Evolutionary conservation across 768 basidiomycete genomes (phyloP).

Genomic region (Panellus pusillus): DNA sequence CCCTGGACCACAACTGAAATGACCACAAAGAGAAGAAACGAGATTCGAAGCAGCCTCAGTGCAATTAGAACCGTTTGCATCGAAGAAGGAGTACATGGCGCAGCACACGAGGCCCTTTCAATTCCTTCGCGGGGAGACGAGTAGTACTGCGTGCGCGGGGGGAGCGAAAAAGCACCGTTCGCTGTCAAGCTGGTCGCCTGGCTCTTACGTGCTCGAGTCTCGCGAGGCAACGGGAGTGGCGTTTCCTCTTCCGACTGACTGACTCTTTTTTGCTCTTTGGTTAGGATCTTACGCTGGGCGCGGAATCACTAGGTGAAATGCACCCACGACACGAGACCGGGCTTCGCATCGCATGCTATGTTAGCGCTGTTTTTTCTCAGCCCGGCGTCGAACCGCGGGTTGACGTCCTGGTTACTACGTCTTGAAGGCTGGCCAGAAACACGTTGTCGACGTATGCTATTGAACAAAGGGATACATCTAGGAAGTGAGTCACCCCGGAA

Average conservation of each 20-base stretch:
- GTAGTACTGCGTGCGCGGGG: not conserved
- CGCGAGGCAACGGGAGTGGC: not conserved
- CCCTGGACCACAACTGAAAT: conserved; percentile 2
- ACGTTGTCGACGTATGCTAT: conserved; percentile 2
- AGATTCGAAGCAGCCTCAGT: not conserved
- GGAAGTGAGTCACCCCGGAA: not conserved
- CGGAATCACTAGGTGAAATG: conserved; percentile 5
- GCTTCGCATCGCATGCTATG: not conserved
- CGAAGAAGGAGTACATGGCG: not conserved
- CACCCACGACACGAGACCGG: not conserved
- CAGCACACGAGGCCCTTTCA: conserved; percentile 6
- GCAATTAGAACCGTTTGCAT: conserved; percentile 16
- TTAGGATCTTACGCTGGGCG: conserved; percentile 11
- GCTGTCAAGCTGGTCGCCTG: conserved; percentile 8
- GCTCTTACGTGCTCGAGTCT: not conserved
- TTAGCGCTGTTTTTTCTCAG: conserved; percentile 15
- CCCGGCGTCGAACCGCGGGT: not conserved
- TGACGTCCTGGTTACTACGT: conserved; percentile 1
- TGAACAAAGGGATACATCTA: not conserved
- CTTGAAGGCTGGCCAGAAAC: conserved; percentile 6
- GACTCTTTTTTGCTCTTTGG: not conserved
- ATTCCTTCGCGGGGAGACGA: conserved; percentile 6
- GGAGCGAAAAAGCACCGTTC: not conserved
- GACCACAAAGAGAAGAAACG: not conserved
- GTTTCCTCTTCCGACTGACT: not conserved